Evolutionary conservation across 2,329 filamentous ascomycete genomes (phyloP), one percentile per base, ranked within the genome.

Genomic region (Cladosporium sp.): DNA sequence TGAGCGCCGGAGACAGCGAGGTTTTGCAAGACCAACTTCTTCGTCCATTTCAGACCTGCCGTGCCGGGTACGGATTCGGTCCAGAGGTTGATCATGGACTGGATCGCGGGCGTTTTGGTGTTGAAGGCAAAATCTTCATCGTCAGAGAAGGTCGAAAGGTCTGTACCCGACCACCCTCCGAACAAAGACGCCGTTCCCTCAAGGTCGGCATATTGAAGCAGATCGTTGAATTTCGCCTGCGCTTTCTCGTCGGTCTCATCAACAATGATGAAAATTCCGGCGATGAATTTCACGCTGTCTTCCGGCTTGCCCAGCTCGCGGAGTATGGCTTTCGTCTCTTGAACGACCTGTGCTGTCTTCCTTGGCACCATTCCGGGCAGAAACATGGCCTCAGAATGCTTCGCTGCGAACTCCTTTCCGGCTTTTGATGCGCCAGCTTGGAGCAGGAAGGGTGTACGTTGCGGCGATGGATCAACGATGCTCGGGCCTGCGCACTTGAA

Each of bases 401-500:
- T 67, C 4, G 70, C 70, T 6, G 71, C 73, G 30, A 76, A 76
- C 0, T 63, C 63, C 40, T 72, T 73, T 1, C 74, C 73, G 1
- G 72, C 70, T 22, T 69, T 67, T 3, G 69, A 72, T 0, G 72
- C 70, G 1, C 74, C 74, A 4, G 74, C 74, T 55, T 76, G 73
- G 58, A 80, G 78, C 0, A 81, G 65, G 51, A 80, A 77, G 0
- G 78, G 78, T 0, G 78, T 82, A 1, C 78, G 66, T 55, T 82
- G 78, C 3, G 77, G 77, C 0, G 78, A 79, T 0, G 78, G 78
- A 42, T 79, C 73, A 29, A 78, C 73, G 20, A 76, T 73, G 49
- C 74, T 72, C 1, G 68, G 66, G 13, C 71, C 67, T 50, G 67
- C 67, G 3, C 76, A 66, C 36, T 64, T 65, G 58, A 76, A 77